These are phyloP conservation scores for Sporothrix pallida DNA, from an alignment of 2,329 filamentous ascomycete species.

Conservation along the genomic window DNA sequence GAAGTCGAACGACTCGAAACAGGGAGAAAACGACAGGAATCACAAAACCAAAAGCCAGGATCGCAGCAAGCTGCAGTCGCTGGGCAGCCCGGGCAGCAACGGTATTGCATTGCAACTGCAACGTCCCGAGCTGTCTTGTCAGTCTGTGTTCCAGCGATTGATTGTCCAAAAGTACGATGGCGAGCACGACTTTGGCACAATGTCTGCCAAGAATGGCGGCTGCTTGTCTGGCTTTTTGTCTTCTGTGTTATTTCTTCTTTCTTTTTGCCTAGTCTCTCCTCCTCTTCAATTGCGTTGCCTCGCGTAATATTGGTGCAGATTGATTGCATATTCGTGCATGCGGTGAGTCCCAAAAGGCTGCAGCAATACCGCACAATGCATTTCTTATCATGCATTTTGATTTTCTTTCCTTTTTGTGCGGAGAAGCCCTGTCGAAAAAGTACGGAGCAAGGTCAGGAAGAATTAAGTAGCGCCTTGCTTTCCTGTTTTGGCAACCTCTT, in stretches of 20 bases:
- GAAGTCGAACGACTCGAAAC: background rate
- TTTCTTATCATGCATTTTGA: background rate
- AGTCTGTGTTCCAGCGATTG: constrained; percentile 13
- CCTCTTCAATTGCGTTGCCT: background rate
- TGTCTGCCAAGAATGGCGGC: constrained; percentile 9
- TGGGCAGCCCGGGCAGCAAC: background rate
- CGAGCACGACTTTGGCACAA: constrained; percentile 14
- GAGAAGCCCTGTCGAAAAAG: constrained; percentile 16
- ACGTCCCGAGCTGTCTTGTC: constrained; percentile 18
- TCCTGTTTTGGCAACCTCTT: constrained; percentile 25
- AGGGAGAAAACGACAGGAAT: background rate
- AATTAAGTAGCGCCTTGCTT: constrained; percentile 12
- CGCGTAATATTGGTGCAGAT: constrained; percentile 21
- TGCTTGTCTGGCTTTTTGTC: background rate
- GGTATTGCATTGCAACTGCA: constrained; percentile 5
- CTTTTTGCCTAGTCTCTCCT: too few relatives aligned
- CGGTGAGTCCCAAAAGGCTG: constrained; percentile 19
- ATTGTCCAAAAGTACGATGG: constrained; percentile 10
- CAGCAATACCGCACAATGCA: background rate
- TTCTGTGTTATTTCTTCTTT: background rate
- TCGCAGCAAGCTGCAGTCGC: background rate
- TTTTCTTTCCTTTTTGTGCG: background rate
- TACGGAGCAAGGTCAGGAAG: too few relatives aligned
- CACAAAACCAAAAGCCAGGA: background rate
- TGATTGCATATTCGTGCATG: constrained; percentile 24